Evolutionary conservation across 352 stramenopile genomes (phyloP).

Genomic region (Phytopythium aichiense): DNA sequence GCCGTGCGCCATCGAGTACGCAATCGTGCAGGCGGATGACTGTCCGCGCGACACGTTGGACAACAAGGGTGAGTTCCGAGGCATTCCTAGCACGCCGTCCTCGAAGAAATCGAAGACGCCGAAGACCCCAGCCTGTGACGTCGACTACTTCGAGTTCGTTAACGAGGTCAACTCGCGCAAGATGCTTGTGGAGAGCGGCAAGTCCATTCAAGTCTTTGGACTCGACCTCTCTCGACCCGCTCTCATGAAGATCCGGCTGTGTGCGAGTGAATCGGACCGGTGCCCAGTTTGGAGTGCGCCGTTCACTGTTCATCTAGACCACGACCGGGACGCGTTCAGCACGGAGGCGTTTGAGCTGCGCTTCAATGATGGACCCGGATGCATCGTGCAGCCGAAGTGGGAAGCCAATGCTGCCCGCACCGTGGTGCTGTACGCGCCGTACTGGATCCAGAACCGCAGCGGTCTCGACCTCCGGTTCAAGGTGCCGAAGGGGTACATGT

Average conservation of each 20-base stretch:
- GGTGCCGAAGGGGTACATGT: slow-evolving; percentile 49
- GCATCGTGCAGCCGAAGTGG: slow-evolving; percentile 73
- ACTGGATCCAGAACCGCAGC: slow-evolving; percentile 85
- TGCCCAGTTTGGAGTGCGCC: slow-evolving; percentile 48
- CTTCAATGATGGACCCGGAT: slow-evolving; percentile 56
- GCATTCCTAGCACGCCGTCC: slow-evolving; percentile 27
- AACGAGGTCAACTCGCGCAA: slow-evolving; percentile 74
- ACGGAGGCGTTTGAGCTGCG: slow-evolving; percentile 51
- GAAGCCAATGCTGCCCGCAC: slow-evolving; percentile 45
- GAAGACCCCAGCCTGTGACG: slow-evolving; percentile 14
- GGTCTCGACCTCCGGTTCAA: slow-evolving; percentile 74
- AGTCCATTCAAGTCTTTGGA: slow-evolving; percentile 78
- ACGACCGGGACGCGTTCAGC: slow-evolving; percentile 44
- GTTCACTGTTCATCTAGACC: slow-evolving; percentile 59
- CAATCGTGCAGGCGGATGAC: slow-evolving; percentile 72
- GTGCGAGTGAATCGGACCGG: slow-evolving; percentile 45
- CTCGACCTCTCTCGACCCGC: slow-evolving; percentile 60
- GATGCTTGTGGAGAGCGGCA: slow-evolving; percentile 75
- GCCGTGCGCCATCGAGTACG: slow-evolving; percentile 79
- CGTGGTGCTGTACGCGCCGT: slow-evolving; percentile 68
- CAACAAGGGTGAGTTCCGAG: slow-evolving; percentile 46
- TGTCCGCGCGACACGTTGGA: slow-evolving; percentile 62
- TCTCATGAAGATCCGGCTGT: slow-evolving; percentile 77
- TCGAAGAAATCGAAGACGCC: slow-evolving; percentile 54
- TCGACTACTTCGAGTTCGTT: slow-evolving; percentile 73